phyloP scores from a whole-genome alignment of 202 grass and related monocot genomes.

The Carex arenaria region DNA sequence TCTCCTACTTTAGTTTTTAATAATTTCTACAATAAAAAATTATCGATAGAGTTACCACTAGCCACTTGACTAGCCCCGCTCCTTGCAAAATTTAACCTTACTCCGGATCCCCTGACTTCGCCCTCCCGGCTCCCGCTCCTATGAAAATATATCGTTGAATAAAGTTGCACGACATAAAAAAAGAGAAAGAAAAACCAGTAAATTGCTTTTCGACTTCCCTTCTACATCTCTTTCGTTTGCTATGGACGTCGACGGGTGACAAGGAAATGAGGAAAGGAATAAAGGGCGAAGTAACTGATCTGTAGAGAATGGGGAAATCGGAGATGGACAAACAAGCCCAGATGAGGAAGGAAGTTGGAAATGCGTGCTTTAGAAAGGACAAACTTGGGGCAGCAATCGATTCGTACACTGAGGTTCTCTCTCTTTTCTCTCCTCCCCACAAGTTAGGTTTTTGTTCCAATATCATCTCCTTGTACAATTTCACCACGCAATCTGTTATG shows the following conservation, averaged over 20 bases:
- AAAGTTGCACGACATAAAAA: no score
- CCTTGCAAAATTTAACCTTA: no score
- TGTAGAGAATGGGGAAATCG: slow-evolving; percentile 17
- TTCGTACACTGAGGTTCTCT: slow-evolving; percentile 65
- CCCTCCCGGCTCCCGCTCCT: no score
- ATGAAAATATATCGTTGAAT: no score
- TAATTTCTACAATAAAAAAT: no score
- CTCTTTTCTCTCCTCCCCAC: neutral
- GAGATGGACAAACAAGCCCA: slow-evolving; percentile 60
- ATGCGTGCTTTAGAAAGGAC: slow-evolving; percentile 56
- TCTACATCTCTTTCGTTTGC: neutral
- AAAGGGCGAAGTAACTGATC: neutral
- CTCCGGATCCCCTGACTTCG: no score
- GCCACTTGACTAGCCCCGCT: no score
- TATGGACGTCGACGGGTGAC: neutral
- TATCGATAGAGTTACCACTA: no score
- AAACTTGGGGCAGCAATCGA: slow-evolving; percentile 82
- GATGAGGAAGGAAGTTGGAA: slow-evolving; percentile 64
- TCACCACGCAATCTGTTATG: neutral
- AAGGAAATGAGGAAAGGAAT: neutral
- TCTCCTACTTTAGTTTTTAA: no score
- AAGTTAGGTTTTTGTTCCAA: neutral
- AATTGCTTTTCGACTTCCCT: neutral
- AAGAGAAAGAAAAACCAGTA: neutral
- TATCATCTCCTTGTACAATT: neutral